Evolutionary conservation across 768 basidiomycete species (phyloP).

Genomic region (Megacollybia marginata): DNA sequence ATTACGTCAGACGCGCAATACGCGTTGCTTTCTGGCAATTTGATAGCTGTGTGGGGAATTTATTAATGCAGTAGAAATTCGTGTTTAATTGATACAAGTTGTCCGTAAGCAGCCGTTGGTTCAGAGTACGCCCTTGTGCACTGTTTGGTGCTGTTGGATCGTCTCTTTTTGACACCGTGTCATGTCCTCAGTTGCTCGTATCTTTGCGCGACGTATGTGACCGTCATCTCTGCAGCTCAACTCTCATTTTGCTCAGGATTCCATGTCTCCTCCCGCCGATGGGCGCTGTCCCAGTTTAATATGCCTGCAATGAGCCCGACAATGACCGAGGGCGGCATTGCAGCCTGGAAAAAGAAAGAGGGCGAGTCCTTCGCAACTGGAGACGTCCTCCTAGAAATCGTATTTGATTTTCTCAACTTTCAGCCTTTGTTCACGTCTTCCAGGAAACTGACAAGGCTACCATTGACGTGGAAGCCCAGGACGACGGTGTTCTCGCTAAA

Average conservation of each 20-base stretch:
- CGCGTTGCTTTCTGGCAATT: no score
- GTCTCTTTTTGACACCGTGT: conserved; percentile 16
- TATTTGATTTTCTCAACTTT: conserved; percentile 26
- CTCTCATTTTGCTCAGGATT: conserved; percentile 44
- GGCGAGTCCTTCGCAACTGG: conserved; percentile 85
- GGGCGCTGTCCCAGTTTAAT: conserved; percentile 79
- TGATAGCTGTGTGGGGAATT: no score
- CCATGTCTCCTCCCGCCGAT: conserved; percentile 71
- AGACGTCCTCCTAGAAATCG: conserved; percentile 95
- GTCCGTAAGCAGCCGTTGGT: no score
- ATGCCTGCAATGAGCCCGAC: conserved; percentile 99
- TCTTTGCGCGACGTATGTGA: conserved; percentile 57
- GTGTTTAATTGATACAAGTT: no score
- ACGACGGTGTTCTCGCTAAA: conserved; percentile 94
- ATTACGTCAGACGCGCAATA: no score
- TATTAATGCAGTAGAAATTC: no score
- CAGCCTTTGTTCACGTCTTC: conserved; percentile 2
- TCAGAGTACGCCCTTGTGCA: not conserved
- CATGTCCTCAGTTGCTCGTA: conserved; percentile 63
- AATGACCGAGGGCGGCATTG: conserved; percentile 99
- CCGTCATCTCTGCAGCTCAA: not conserved
- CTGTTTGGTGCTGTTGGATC: conserved; percentile 2
- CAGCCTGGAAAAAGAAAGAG: conserved; percentile 95
- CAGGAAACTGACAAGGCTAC: conserved; percentile 99
- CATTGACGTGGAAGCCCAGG: conserved; percentile 98